Base-by-base conservation (phyloP, 129 eudicot species). In the Deinandra increscens region DNA sequence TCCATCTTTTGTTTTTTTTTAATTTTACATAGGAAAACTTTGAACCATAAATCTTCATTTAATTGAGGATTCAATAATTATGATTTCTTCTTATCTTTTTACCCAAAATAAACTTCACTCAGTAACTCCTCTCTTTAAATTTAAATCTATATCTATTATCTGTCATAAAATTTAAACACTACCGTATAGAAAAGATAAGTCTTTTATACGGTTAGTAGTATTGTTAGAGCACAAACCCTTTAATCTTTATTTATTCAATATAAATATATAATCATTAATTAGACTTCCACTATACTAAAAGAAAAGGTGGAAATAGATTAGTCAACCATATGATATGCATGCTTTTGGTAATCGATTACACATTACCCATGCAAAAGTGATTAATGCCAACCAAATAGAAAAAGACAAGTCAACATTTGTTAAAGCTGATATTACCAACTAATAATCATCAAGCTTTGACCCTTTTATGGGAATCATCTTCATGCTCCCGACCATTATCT, bases 351-450 rank as follows among this genome's bases (percentile, higher is more conserved):
- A 38, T 39, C 49, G 70, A 73, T 73, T 31, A 72, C 76, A 33
- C 60, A 73, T 48, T 41, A 64, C 43, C 78, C 78, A 74, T 74
- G 78, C 78, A 74, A 74, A 72, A 66, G 64, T 65, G 79, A 74
- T 65, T 64, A 74, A 74, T 54, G 78, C 65, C 78, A 64, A 74
- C 78, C 78, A 64, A 74, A 48, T 23, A 74, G 79, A 64, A 15
- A 74, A 74, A 39, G 72, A 74, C 72, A 74, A 74, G 56, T 74
- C 72, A 41, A 68, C 72, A 50, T 68, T 48, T 68, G 34, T 68
- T 68, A 68, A 50, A 68, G 61, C 56, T 68, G 61, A 68, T 31
- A 36, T 74, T 74, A 74, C 66, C 66, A 53, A 39, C 66, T 23
- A 70, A 53, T 41, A 74, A 74, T 64, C 50, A 74, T 74, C 71